Evolutionary conservation across 352 stramenopile genomes (phyloP).

Genomic region (Peronosclerospora sorghi): DNA sequence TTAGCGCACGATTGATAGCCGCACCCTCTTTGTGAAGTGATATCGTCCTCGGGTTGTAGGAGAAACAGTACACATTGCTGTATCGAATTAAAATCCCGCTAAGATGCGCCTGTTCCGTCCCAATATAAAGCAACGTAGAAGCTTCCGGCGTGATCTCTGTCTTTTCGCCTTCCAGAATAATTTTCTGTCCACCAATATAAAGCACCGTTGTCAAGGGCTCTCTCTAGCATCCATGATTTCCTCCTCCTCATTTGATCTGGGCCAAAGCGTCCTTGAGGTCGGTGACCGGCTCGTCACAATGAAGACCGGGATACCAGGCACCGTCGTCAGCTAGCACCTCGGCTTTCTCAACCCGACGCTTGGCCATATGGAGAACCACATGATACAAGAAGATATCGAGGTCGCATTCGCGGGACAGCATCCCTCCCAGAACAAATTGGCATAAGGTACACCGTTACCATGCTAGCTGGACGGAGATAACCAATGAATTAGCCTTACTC

Average conservation of each 20-base stretch:
- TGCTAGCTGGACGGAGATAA: too few species aligned
- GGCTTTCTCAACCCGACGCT: too few species aligned
- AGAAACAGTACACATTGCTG: constrained; percentile 55
- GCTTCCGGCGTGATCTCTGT: constrained; percentile 26
- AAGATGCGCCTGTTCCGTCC: constrained; percentile 62
- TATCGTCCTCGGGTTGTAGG: constrained; percentile 47
- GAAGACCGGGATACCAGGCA: too few species aligned
- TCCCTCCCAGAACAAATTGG: too few species aligned
- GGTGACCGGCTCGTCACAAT: too few species aligned
- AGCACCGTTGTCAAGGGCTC: constrained; percentile 6
- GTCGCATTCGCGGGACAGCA: constrained; percentile 31
- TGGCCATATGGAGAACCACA: too few species aligned
- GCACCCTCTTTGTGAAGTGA: constrained; percentile 42
- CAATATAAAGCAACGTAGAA: constrained; percentile 61
- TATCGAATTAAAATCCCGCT: constrained; percentile 77
- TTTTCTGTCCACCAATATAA: constrained; percentile 50
- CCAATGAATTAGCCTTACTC: too few species aligned
- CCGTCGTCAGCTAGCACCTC: too few species aligned
- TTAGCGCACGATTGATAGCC: constrained; percentile 59
- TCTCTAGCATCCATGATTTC: neutral
- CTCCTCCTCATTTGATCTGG: too few species aligned
- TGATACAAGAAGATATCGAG: too few species aligned
- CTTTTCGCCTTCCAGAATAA: constrained; percentile 23
- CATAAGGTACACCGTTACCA: too few species aligned
- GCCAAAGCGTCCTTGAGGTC: too few species aligned